These are phyloP conservation scores for Crassisporium funariophilum DNA, from an alignment of 768 basidiomycete genomes.

Conservation along the genomic window DNA sequence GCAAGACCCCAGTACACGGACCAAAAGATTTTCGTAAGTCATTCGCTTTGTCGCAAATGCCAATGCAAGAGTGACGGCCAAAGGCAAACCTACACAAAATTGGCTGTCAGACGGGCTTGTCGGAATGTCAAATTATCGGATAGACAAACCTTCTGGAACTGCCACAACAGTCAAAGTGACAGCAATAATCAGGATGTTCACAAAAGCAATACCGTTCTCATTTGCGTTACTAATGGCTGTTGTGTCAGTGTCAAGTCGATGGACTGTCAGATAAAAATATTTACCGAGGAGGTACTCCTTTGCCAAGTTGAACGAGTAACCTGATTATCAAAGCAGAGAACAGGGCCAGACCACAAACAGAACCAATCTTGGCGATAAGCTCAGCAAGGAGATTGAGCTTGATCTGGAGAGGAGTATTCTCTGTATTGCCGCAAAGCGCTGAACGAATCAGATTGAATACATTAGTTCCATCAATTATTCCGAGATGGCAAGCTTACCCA, in stretches of 20 bases:
- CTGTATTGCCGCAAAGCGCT: slow-evolving; percentile 86
- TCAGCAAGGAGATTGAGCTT: slow-evolving; percentile 94
- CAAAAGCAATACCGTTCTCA: slow-evolving; percentile 87
- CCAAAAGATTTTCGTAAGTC: slow-evolving; percentile 92
- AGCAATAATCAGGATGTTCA: slow-evolving; percentile 91
- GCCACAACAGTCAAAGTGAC: slow-evolving; percentile 73
- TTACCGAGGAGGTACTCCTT: slow-evolving; percentile 56
- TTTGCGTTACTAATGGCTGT: slow-evolving; percentile 55
- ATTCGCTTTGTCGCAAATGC: slow-evolving; percentile 99
- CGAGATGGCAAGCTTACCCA: slow-evolving; percentile 69
- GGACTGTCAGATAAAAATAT: slow-evolving; percentile 11
- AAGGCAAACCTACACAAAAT: slow-evolving; percentile 67
- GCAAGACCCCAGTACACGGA: slow-evolving; percentile 94
- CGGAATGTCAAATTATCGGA: slow-evolving; percentile 3
- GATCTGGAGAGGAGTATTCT: slow-evolving; percentile 90
- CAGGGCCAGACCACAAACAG: slow-evolving; percentile 76
- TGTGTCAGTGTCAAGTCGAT: slow-evolving; percentile 2
- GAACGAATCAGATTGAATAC: slow-evolving; percentile 5
- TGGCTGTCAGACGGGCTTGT: slow-evolving; percentile 6
- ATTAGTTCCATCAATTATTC: slow-evolving; percentile 1
- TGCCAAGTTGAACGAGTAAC: slow-evolving; percentile 88
- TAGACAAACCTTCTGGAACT: slow-evolving; percentile 44
- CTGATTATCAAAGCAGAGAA: slow-evolving; percentile 89
- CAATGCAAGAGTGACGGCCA: slow-evolving; percentile 94
- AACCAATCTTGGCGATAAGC: slow-evolving; percentile 90